A percentile compares a stretch with the other conserved stretches of the same genome.
phyloP scores from a whole-genome alignment of 78 protist species.

The Dictyostelium brefeldianum region DNA sequence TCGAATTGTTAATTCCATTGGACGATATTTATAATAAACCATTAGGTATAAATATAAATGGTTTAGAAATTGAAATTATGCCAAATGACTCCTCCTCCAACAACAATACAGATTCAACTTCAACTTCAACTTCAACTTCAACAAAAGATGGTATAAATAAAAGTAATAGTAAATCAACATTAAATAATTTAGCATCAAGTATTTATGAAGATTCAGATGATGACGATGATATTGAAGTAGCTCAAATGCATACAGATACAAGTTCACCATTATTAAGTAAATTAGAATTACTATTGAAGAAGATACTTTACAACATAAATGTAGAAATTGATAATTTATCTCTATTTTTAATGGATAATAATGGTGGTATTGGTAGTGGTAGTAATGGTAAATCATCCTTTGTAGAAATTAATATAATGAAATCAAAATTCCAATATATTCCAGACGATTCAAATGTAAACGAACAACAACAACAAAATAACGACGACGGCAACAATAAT shows the following conservation, averaged over 20 bases:
- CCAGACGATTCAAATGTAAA: background rate
- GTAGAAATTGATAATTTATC: constrained; percentile 15
- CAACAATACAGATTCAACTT: background rate
- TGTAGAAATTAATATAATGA: constrained; percentile 31
- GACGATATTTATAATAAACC: constrained; percentile 21
- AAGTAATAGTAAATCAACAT: background rate
- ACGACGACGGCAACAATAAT: background rate
- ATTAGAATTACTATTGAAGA: background rate
- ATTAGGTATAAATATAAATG: constrained; percentile 5
- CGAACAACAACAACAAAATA: background rate
- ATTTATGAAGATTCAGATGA: constrained; percentile 18
- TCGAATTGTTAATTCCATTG: constrained; percentile 35
- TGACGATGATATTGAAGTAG: background rate
- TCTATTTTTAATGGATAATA: constrained; percentile 16
- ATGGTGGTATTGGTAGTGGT: background rate
- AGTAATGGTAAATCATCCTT: background rate
- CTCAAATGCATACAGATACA: background rate
- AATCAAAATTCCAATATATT: constrained; percentile 27
- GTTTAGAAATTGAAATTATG: constrained; percentile 33
- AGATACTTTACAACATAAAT: background rate
- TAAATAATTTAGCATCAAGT: background rate
- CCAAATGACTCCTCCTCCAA: background rate
- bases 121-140: background rate
- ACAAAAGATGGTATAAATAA: background rate
- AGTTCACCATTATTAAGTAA: constrained; percentile 13